Percentiles rank a stretch among this genome's conserved stretches.
phyloP scores from a whole-genome alignment of 768 basidiomycete genomes.

The Phanerodontia chrysosporium region DNA sequence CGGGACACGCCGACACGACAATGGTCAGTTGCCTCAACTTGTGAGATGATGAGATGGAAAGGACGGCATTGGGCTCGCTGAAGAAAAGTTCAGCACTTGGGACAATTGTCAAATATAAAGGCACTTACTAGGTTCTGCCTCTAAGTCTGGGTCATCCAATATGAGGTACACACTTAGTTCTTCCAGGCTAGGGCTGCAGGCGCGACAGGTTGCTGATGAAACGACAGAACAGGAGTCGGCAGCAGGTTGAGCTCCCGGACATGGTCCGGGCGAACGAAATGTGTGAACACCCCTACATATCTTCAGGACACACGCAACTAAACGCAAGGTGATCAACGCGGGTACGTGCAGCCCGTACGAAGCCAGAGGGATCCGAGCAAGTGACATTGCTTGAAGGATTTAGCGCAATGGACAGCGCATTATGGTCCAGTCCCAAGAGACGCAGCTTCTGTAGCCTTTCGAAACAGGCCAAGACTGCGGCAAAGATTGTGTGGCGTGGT shows the following conservation, averaged over 20 bases:
- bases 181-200: neutral
- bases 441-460: neutral
- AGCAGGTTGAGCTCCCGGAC: neutral
- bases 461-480: neutral
- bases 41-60: neutral
- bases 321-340: neutral
- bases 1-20: neutral
- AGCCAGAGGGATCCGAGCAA: neutral
- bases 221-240: neutral
- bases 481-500: neutral
- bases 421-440: neutral
- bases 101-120: neutral
- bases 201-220: neutral
- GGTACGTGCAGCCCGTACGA: neutral
- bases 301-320: neutral
- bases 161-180: neutral
- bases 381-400: neutral
- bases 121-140: neutral
- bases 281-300: neutral
- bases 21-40: neutral
- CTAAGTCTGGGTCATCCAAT: neutral
- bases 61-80: neutral
- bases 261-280: neutral
- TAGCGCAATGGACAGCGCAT: too few relatives aligned
- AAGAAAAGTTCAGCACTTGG: neutral